Percentiles rank a stretch among this genome's conserved stretches.
These are phyloP conservation scores for Xerocomellus intermedius DNA, from an alignment of 768 basidiomycete genomes.

Conservation along the genomic window DNA sequence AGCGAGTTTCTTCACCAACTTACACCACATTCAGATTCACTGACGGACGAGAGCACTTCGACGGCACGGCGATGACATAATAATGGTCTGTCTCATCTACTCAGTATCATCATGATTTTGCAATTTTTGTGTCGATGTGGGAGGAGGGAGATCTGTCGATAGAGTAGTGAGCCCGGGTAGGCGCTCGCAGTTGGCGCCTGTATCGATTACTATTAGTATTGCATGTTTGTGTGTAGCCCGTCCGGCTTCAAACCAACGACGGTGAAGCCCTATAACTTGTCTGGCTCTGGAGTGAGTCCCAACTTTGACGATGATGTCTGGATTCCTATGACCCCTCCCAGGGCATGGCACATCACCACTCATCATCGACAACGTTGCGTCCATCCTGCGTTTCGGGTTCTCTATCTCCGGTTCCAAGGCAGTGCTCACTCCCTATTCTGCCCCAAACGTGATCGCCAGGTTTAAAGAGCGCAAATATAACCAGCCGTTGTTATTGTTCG, in stretches of 20 bases:
- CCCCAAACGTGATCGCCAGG: slow-evolving; percentile 73
- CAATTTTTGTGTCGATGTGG: too few relatives aligned
- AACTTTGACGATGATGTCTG: slow-evolving; percentile 13
- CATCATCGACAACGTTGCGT: slow-evolving; percentile 88
- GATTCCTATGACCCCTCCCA: slow-evolving; percentile 55
- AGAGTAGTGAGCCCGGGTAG: too few relatives aligned
- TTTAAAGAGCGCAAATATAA: slow-evolving; percentile 89
- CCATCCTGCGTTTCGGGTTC: slow-evolving; percentile 81
- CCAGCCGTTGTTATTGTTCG: slow-evolving; percentile 81
- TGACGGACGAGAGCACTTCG: slow-evolving; percentile 83
- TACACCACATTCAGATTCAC: slow-evolving; percentile 90
- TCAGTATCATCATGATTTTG: too few relatives aligned
- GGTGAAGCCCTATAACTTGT: too few relatives aligned
- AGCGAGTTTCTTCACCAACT: slow-evolving; percentile 95
- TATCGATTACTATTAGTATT: too few relatives aligned
- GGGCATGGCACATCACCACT: slow-evolving; percentile 56
- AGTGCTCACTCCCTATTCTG: slow-evolving; percentile 48
- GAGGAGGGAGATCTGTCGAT: too few relatives aligned
- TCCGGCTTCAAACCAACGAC: too few relatives aligned
- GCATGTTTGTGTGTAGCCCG: too few relatives aligned
- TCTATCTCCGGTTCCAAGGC: slow-evolving; percentile 41
- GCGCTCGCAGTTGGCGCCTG: too few relatives aligned
- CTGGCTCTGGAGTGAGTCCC: too few relatives aligned
- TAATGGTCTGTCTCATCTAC: too few relatives aligned
- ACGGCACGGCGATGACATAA: slow-evolving; percentile 60